Evolutionary conservation across 495 filamentous ascomycete species (phyloP).

Genomic region (Aspergillus ostianus): DNA sequence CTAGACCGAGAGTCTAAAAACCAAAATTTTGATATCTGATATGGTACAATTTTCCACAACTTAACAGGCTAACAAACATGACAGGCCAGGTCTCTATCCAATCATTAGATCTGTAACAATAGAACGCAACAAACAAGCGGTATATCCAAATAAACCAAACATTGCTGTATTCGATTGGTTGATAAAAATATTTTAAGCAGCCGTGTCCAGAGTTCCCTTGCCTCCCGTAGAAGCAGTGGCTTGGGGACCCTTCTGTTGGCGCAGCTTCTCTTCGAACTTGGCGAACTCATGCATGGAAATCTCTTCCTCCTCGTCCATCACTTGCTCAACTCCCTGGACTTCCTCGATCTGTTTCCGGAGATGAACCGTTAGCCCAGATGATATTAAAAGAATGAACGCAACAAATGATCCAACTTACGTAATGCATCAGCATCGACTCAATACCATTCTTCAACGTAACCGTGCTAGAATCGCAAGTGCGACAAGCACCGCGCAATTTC

Average conservation of each 20-base stretch:
- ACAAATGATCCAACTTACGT: conserved; percentile 44
- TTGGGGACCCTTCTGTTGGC: conserved; percentile 64
- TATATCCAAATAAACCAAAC: conserved; percentile 5
- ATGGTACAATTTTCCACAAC: conserved; percentile 6
- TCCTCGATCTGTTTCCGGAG: conserved; percentile 73
- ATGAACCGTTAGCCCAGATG: conserved; percentile 25
- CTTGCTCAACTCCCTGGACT: conserved; percentile 88
- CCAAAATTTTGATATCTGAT: background rate
- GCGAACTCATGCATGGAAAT: conserved; percentile 87
- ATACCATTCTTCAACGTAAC: conserved; percentile 96
- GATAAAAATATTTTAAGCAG: conserved; percentile 29
- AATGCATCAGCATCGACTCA: conserved; percentile 94
- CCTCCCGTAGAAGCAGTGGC: conserved; percentile 59
- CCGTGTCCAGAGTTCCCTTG: conserved; percentile 65
- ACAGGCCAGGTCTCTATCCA: conserved; percentile 3
- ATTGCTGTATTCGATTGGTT: background rate
- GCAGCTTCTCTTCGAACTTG: conserved; percentile 93
- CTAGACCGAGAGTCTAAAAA: background rate
- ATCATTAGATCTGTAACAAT: conserved; percentile 2
- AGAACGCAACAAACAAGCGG: background rate
- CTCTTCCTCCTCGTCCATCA: conserved; percentile 89
- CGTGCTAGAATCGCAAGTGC: conserved; percentile 94
- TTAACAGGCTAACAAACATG: background rate
- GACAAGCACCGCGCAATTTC: conserved; percentile 88
- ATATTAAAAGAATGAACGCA: conserved; percentile 41